Base-by-base conservation (phyloP, 2,329 filamentous ascomycete species). In the Tolypocladium cylindrosporum region DNA sequence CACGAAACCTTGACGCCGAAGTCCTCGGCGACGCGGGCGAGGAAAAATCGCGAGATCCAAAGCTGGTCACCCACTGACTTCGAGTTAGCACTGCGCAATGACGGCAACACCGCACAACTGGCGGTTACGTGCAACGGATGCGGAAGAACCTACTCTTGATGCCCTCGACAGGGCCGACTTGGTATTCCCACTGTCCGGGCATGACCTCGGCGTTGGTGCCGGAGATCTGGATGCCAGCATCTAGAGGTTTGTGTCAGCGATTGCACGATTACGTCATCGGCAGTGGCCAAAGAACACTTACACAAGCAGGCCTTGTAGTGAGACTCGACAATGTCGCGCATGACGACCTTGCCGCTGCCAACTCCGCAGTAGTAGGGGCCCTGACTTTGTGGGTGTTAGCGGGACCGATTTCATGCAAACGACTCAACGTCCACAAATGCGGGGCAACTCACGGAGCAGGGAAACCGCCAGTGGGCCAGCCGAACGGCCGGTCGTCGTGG, bases 181-280 rank as follows among this genome's bases (percentile, higher is more conserved):
- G 93, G 86, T 90, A 97, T 76, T 97, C 93, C 93, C 93, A 97
- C 77, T 97, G 93, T 61, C 89, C 91, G 63, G 57, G 57, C 58
- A 63, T 61, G 71, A 99, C 94, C 83, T 99, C 94, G 65, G 94
- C 94, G 77, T 99, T 99, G 79, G 94, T 97, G 71, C 94, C 94
- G 34, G 92, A 96, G 76, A 99, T 97, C 75, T 92, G 87, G 77
- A 99, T 83, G 60, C 89, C 88, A 61, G 93, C 85, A 74, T 91
- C 71, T 71, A 6, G 13, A 34, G 1, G 36, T 2, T 36, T 11
- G 11, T 6, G 21, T 42, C 39, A 48, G 58, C 19, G 6, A 19
- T 6, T 31, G 43, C 10, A 51, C 11, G 13, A 24, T 43, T 48
- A 42, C 24, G 8, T 42, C n/a, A 37, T 10, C 8, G 16, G 9